Base-by-base conservation (phyloP, 352 stramenopile species). In the Pythium plurisporium region DNA sequence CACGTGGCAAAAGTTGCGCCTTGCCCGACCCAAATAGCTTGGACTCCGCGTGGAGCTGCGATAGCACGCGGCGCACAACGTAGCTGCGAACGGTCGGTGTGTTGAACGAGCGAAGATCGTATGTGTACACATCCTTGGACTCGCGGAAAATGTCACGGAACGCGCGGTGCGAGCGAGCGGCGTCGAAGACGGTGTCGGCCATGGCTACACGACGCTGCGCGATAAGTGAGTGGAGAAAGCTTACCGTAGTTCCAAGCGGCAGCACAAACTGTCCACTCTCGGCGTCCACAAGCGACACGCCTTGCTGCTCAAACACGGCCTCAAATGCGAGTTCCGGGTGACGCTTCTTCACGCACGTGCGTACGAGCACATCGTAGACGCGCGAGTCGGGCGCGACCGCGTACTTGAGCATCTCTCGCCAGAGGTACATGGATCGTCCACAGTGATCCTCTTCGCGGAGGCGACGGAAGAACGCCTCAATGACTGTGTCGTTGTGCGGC, bases 391-490 rank as follows among this genome's bases (percentile, higher is more conserved):
- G 67, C n/a, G 72, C 55, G 23, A 92, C 70, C 30, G 70, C 76
- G 37, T 76, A 77, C 57, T 89, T 88, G 40, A 82, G 69, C 76
- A 94, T 91, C 55, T 94, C 85, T 27, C 79, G 76, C 85, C 85
- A 94, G 27, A 94, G 68, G 67, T 91, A 92, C 71, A 94, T 91
- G 27, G 78, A 81, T 38, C 85, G 73, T 0, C 85, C 82, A 59
- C 77, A 89, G 57, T 94, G 85, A 49, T 91, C 85, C 59, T 94
- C 85, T 44, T 94, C 85, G n/a, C 76, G 72, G 40, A 94, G 73
- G 10, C 85, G 82, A 0, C 82, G 79, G 57, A 92, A 91, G 59
- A 94, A 91, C 12, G 85, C 85, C 22, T 89, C 77, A 29, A 91
- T 87, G 27, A 94, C 53, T 5, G 69, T 72, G 44, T 89, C 80